A percentile compares a stretch with the other conserved stretches of the same genome.
These are phyloP conservation scores for baker's yeast (Saccharomyces cerevisiae) DNA, from an alignment of 805 yeast species.

Conservation along the genomic window DNA sequence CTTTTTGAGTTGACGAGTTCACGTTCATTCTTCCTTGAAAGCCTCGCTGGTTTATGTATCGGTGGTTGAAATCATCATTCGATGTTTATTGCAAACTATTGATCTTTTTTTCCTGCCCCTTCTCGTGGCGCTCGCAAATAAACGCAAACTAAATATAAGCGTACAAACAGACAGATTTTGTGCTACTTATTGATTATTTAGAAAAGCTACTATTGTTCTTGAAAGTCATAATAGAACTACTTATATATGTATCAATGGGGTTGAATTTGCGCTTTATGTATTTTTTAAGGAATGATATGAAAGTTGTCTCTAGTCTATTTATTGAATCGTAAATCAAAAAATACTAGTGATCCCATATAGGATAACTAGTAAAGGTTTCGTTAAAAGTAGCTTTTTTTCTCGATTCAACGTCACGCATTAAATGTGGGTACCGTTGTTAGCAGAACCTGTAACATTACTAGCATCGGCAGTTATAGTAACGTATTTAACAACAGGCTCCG, in stretches of 20 bases:
- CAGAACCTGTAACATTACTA: neutral
- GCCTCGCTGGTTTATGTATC: neutral
- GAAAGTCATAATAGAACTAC: neutral
- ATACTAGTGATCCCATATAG: neutral
- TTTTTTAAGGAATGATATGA: neutral
- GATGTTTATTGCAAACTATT: neutral
- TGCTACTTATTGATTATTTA: neutral
- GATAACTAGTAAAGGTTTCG: neutral
- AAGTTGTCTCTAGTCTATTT: neutral
- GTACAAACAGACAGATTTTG: neutral
- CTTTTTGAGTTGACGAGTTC: neutral
- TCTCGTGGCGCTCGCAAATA: neutral
- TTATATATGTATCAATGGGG: neutral
- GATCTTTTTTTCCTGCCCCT: neutral
- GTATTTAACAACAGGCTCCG: slow-evolving; percentile 2
- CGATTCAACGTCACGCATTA: neutral
- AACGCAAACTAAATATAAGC: neutral
- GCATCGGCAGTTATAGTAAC: slow-evolving; percentile 4
- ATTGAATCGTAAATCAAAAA: neutral
- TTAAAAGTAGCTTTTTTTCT: neutral
- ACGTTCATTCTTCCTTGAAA: neutral
- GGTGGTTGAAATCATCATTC: neutral
- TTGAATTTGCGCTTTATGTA: neutral
- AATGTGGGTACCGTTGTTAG: neutral
- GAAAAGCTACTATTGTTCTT: neutral